Conservation (phyloP, 352 stramenopile species). For the Phytophthora aleatoria region DNA sequence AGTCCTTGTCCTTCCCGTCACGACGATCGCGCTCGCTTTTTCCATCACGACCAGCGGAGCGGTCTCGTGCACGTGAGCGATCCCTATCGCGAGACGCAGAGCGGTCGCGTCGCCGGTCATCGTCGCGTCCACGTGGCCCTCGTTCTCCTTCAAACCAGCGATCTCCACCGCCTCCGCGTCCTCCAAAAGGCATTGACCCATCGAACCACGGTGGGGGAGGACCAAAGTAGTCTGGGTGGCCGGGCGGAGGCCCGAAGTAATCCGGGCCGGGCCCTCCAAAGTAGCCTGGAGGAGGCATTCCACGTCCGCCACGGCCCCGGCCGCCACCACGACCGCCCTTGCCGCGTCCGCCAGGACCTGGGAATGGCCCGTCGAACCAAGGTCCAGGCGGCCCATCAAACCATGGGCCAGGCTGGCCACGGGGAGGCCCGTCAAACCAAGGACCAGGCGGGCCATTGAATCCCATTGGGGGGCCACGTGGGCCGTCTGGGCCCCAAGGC, state of each 20-base stretch:
- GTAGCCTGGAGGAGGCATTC: constrained; percentile 68
- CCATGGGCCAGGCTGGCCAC: constrained; percentile 65
- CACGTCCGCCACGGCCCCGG: constrained; percentile 34
- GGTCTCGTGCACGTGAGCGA: constrained; percentile 32
- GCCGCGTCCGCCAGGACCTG: constrained; percentile 44
- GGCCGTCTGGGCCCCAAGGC: constrained; percentile 39
- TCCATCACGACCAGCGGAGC: constrained; percentile 29
- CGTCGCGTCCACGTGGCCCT: constrained; percentile 39
- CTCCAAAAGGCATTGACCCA: constrained; percentile 54
- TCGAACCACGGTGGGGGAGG: constrained; percentile 76
- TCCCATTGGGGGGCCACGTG: constrained; percentile 55
- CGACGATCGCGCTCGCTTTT: constrained; percentile 43
- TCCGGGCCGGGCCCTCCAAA: constrained; percentile 73
- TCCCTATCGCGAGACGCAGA: constrained; percentile 40
- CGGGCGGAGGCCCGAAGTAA: constrained; percentile 75
- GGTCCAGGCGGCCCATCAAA: constrained; percentile 73
- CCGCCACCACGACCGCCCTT: constrained; percentile 55
- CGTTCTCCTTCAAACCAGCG: constrained; percentile 53
- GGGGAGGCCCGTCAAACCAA: constrained; percentile 73
- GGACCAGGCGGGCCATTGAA: constrained; percentile 58
- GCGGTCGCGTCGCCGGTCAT: constrained; percentile 50
- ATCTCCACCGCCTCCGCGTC: constrained; percentile 45
- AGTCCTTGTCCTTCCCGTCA: constrained; percentile 41
- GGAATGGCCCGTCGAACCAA: constrained; percentile 84
- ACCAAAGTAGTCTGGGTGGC: constrained; percentile 80